phyloP scores from a whole-genome alignment of 345 rosid species.

The Punica granatum region DNA sequence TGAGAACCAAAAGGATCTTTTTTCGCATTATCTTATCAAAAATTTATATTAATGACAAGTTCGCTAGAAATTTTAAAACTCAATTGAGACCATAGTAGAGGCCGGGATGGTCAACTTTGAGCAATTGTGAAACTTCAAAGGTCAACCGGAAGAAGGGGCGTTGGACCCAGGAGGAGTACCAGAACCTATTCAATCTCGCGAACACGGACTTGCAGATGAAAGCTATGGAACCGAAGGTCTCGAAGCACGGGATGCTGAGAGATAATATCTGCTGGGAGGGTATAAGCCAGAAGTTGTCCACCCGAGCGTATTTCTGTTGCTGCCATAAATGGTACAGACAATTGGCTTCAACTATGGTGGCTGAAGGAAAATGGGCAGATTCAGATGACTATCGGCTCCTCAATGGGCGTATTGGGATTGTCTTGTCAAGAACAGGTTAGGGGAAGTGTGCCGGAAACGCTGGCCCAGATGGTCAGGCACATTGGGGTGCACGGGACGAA shows the following conservation, averaged over 20 bases:
- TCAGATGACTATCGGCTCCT: slow-evolving; percentile 60
- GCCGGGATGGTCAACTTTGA: too few relatives aligned
- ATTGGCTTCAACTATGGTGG: slow-evolving; percentile 56
- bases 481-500: slow-evolving; percentile 29
- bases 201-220: slow-evolving; percentile 54
- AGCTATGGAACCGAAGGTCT: slow-evolving; percentile 34
- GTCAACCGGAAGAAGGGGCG: slow-evolving; percentile 31
- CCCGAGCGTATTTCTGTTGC: slow-evolving; percentile 32
- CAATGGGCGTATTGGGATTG: slow-evolving; percentile 59
- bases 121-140: too few relatives aligned
- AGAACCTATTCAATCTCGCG: slow-evolving; percentile 54
- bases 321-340: slow-evolving; percentile 59
- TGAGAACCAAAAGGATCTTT: too few relatives aligned
- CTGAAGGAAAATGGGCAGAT: slow-evolving; percentile 58
- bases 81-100: too few relatives aligned
- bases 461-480: slow-evolving; percentile 70
- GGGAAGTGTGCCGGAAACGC: slow-evolving; percentile 49
- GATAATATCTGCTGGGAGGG: slow-evolving; percentile 74
- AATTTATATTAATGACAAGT: too few relatives aligned
- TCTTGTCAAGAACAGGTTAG: slow-evolving; percentile 55
- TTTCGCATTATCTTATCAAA: too few relatives aligned
- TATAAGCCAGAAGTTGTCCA: slow-evolving; percentile 42
- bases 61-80: too few relatives aligned
- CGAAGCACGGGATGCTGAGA: slow-evolving; percentile 62
- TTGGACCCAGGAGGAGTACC: slow-evolving; percentile 70